Base-by-base conservation (phyloP, 1,284 basidiomycete species). In the Austroboletus niveus region DNA sequence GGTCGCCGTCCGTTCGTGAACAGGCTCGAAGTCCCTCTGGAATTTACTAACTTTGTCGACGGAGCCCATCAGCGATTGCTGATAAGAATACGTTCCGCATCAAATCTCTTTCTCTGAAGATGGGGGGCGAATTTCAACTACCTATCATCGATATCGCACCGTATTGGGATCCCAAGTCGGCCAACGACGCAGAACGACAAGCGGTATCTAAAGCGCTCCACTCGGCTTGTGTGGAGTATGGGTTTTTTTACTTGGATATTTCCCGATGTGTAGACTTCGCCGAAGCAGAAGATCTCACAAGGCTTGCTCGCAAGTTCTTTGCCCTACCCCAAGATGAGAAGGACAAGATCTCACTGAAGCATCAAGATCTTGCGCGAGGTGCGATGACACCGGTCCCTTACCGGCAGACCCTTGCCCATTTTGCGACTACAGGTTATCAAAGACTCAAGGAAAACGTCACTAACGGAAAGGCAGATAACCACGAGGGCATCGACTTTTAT, bases 211-310 rank as follows among this genome's bases (percentile, higher is more conserved):
- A 75, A 17, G 79, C 81, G 0, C 69, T 94, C 10, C 90, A 94
- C 63, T 64, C 72, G 1, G 91, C 90, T 12, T 93, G 89, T 63
- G 63, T 85, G 17, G 74, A 88, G 51, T 89, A 83, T 52, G 92
- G 92, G 0, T 94, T 94, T 76, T 92, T 94, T 72, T 95, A 94
- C 66, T 75, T 94, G 45, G 79, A 88, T 51, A 76, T 92, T 40
- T 78, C 80, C 9, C 69, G 75, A 2, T 87, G 77, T 58, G 68
- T 84, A 17, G 72, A 82, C 38, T 68, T 70, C 0, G 63, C 71
- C 0, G 86, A 92, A 59, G 78, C 86, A n/a, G 79, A 84, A 36
- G 80, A 87, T 55, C 76, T 92, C 6, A 69, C 81, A 0, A 65
- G 71, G 8, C 74, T 91, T 2, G 89, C 82, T 3, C 75, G 79